Percentiles rank a stretch among this genome's conserved stretches.
Evolutionary conservation across 163 green algal species (phyloP).

Genomic region (Scenedesmus sp.): DNA sequence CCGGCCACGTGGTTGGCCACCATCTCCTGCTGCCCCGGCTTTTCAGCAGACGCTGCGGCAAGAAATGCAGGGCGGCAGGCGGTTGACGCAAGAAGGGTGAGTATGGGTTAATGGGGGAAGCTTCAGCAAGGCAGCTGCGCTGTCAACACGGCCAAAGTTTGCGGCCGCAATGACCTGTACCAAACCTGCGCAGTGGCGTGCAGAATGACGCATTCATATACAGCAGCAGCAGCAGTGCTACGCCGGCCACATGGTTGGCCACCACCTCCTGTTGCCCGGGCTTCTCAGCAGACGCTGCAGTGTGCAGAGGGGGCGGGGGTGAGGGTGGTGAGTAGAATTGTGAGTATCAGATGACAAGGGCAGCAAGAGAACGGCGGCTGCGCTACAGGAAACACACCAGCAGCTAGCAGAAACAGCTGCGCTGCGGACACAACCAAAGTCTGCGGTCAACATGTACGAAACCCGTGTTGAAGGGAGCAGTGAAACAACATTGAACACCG

Average conservation of each 20-base stretch:
- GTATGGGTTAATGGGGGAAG: too few species aligned
- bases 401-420: neutral
- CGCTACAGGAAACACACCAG: neutral
- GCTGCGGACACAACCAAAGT: neutral
- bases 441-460: neutral
- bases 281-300: neutral
- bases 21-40: neutral
- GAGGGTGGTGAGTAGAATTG: neutral
- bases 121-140: neutral
- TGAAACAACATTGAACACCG: neutral
- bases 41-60: neutral
- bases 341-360: neutral
- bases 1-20: neutral
- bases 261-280: conserved; percentile 1
- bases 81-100: neutral
- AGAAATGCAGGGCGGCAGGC: too few species aligned
- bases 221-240: conserved; percentile 45
- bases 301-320: neutral
- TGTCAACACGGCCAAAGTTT: neutral
- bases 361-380: neutral
- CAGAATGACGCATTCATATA: too few species aligned
- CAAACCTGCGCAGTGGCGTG: too few species aligned
- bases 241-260: neutral
- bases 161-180: too few species aligned
- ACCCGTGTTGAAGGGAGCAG: neutral